Base-by-base conservation (phyloP, 2,329 filamentous ascomycete genomes). In the Bipolaris sorokiniana region DNA sequence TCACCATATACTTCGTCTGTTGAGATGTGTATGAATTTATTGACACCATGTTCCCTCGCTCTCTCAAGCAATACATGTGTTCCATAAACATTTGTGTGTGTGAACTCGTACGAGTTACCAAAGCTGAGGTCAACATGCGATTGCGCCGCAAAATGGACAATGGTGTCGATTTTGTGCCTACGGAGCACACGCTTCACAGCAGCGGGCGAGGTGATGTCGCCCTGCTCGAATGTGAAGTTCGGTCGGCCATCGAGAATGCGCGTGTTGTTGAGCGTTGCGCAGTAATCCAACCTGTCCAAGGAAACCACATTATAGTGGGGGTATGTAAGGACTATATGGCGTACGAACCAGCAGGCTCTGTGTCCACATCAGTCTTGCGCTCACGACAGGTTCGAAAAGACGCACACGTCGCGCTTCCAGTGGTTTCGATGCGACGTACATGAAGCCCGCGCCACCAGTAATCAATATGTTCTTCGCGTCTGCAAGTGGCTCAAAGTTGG, bases 1-100 rank as follows among this genome's bases (percentile, higher is more conserved):
- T 94, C 90, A 40, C 91, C 91, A 66, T 94, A 94, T 1, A 94
- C 91, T 78, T 94, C 91, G 72, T 95, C 91, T 1, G 91, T 94
- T 9, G 89, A 92, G 61, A 94, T 86, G 75, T 94, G 90, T 68
- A 94, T 88, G 76, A 94, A 94, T 47, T 88, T 83, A 65, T 83
- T 85, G 71, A 94, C 83, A 33, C 84, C 84, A 48, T 89, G 83
- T 72, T 89, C 88, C 74, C 89, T 89, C 48, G 89, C 88, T 69
- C 88, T 88, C 76, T 95, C 91, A 7, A 94, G 80, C 56, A 94
- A 82, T 36, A 92, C 89, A 74, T 94, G 90, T n/a, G 91, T 94
- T 42, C 90, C 91, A 63, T 90, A 89, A 13, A 93, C 90, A 66
- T 94, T 95, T 55, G 88, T 92, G 66, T 88, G 87, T 0, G 90